phyloP scores from a whole-genome alignment of 805 yeast species.

The Barnettozyma botsteinii region DNA sequence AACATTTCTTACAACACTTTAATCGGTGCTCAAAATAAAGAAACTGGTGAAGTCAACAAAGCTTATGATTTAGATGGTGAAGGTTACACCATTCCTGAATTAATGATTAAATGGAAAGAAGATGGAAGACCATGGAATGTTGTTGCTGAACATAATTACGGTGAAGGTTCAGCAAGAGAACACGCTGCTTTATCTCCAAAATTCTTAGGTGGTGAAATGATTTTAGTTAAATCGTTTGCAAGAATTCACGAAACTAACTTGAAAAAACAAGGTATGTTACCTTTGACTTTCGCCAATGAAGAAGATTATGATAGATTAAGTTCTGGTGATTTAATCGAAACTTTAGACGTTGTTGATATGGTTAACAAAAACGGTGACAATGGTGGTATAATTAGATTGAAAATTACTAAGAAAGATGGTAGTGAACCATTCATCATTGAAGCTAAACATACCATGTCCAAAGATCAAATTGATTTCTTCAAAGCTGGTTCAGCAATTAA shows the following conservation, averaged over 20 bases:
- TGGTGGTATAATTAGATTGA: conserved; percentile 71
- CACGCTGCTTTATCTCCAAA: conserved; percentile 97
- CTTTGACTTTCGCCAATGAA: conserved; percentile 87
- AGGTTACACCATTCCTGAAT: conserved; percentile 80
- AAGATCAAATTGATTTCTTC: conserved; percentile 93
- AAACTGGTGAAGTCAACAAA: conserved; percentile 91
- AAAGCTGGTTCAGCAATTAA: conserved; percentile 97
- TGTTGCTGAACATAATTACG: conserved; percentile 95
- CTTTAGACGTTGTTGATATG: conserved; percentile 70
- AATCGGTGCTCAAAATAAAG: conserved; percentile 95
- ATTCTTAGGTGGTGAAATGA: conserved; percentile 85
- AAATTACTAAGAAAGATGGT: conserved; percentile 73
- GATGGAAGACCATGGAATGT: conserved; percentile 87
- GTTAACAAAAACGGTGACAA: conserved; percentile 77
- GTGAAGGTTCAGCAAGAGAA: conserved; percentile 99
- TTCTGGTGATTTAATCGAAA: conserved; percentile 73
- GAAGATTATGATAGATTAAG: conserved; percentile 77
- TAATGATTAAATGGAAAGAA: conserved; percentile 92
- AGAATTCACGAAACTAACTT: conserved; percentile 97
- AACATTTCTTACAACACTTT: conserved; percentile 92
- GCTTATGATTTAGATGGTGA: conserved; percentile 84
- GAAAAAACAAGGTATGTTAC: conserved; percentile 97
- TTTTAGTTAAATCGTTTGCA: conserved; percentile 91
- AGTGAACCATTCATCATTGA: conserved; percentile 53
- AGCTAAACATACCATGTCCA: conserved; percentile 93